Base-by-base conservation (phyloP, 768 basidiomycete species). In the Boletus subcaerulescens region DNA sequence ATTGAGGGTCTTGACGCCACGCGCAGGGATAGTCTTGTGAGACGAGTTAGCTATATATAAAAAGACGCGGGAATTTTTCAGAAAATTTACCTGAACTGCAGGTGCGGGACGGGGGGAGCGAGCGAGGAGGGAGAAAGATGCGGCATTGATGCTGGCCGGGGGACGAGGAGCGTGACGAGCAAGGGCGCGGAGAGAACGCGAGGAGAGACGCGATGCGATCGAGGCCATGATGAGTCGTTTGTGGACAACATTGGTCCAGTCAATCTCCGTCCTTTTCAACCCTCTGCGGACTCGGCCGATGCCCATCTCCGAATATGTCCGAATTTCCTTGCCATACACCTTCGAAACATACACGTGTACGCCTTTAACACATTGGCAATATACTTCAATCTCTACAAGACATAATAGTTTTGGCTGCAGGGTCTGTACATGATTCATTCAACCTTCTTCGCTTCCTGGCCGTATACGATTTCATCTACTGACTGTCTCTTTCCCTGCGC, bases 1-100 rank as follows among this genome's bases (percentile, higher is more conserved):
- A 80, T 96, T 89, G 66, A 98, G 89, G 48, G 93, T 94, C 79
- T 98, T 96, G 64, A 97, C 68, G 54, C 94, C 93, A 66, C 94
- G 91, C 59, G 73, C 72, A 38, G 80, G 77, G 32, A 58, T n/a
- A 1, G 60, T 81, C 87, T 70, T 45, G 15, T 24, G 35, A 22
- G 22, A 44, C 13, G 17, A 29, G 40, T 65, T 29, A 55, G 48
- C 48, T 26, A 50, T 5, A 20, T 54, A 57, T n/a, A 53, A 26
- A 50, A 53, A 1, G 18, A 40, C 15, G 31, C 26, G 22, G 43
- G 42, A 40, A 53, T 52, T 59, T 58, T 51, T 74, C 75, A 71
- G 41, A 72, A 73, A 49, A 74, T 20, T 53, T 64, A 67, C 56
- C 68, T 53, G 69, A 41, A 43, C 55, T 52, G 52, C 57, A 41